Base-by-base conservation (phyloP, 805 yeast species). In the Phaffomyces opuntiae region DNA sequence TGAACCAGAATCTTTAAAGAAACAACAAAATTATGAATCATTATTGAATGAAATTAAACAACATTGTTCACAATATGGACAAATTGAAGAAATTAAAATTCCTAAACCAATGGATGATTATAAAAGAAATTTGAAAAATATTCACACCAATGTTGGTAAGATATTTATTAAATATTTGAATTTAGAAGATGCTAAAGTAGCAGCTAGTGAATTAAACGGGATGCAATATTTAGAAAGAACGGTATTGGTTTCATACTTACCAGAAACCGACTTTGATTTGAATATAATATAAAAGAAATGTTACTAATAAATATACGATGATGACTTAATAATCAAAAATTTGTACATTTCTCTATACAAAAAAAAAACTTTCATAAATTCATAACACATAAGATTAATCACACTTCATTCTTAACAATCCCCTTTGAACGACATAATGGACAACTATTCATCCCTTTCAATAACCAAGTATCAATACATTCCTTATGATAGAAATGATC, bases 201-300 rank as follows among this genome's bases (percentile, higher is more conserved):
- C 93, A 0, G 66, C 78, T 63, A 48, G 63, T 9, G 74, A 70
- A 9, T 53, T 87, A 16, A 78, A 83, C 9, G 96, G 96, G 1
- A 65, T 81, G 43, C 63, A 64, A 43, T 89, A 81, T 57, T 77
- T 80, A 51, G 89, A 80, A 39, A 68, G 96, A 42, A 73, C 83
- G 0, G 78, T 89, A 0, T 51, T 90, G 16, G 79, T 86, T 47
- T 73, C 84, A 1, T 86, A 69, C 54, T 72, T 75, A 50, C 75
- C 80, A 49, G 83, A 78, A 49, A 60, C 58, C 0, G 91, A 85
- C 58, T 87, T 72, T 56, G 72, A 73, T 7, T 57, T 68, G 39
- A 64, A 57, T 17, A 41, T 59, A 8, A 46, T 53, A 17, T 40
- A 31, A 40, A 12, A 21, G 13, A 6, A 6, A 31, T 21, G 5